Percentiles rank a stretch among this genome's conserved stretches.
phyloP scores from a whole-genome alignment of 192 early-diverging fungal species.

The Backusella liffmaniae region DNA sequence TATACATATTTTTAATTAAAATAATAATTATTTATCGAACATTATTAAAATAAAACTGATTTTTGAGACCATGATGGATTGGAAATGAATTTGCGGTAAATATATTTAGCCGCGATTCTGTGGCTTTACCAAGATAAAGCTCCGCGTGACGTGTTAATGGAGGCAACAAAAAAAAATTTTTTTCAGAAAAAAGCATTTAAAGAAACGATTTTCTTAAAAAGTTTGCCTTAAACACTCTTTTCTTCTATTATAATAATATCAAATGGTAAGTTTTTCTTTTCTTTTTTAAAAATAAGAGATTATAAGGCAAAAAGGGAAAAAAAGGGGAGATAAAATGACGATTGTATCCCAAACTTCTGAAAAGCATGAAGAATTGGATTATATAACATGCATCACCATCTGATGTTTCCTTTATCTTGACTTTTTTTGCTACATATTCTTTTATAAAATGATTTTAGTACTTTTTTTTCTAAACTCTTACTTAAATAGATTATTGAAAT shows the following conservation, averaged over 20 bases:
- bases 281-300: neutral
- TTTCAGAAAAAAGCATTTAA: neutral
- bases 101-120: neutral
- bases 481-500: neutral
- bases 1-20: no score
- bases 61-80: neutral
- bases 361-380: slow-evolving; percentile 21
- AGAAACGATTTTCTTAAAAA: neutral
- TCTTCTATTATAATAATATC: neutral
- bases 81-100: neutral
- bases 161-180: neutral
- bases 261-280: neutral
- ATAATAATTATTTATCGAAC: no score
- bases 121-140: neutral
- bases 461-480: neutral
- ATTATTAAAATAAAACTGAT: neutral
- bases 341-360: slow-evolving; percentile 18
- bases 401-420: slow-evolving; percentile 1
- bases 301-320: neutral
- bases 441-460: neutral
- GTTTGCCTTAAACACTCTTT: neutral
- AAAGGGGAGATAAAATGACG: slow-evolving; percentile 11
- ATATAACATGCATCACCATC: slow-evolving; percentile 29
- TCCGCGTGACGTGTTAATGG: neutral
- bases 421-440: neutral